A percentile compares a stretch with the other conserved stretches of the same genome.
Conservation (phyloP, 176 grass and related monocot species). For the Guadua angustifolia region DNA sequence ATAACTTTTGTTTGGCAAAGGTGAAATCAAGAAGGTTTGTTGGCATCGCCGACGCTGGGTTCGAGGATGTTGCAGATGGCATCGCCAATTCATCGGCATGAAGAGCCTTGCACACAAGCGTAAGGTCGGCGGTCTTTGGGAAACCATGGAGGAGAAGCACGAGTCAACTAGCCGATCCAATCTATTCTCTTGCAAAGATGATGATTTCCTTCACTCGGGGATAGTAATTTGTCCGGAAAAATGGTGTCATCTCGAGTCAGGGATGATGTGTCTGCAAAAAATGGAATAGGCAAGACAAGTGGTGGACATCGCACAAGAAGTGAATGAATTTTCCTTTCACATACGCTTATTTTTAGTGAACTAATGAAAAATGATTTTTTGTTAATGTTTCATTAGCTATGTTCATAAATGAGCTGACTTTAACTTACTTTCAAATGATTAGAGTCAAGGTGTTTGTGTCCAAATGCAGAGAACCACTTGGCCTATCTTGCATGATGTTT, state of each 20-base stretch:
- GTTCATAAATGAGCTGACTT: neutral
- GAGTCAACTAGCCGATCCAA: neutral
- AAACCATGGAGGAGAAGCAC: constrained; percentile 10
- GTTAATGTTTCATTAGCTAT: neutral
- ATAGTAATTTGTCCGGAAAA: constrained; percentile 34
- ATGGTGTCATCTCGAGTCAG: neutral
- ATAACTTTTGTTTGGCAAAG: constrained; percentile 29
- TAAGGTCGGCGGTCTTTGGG: neutral
- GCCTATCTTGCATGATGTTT: constrained; percentile 1
- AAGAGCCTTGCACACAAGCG: neutral
- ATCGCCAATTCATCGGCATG: neutral
- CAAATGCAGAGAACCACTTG: neutral
- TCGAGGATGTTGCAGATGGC: constrained; percentile 25
- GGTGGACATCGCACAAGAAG: neutral
- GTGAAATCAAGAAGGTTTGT: constrained; percentile 47
- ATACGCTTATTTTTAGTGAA: neutral
- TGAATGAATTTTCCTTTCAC: neutral
- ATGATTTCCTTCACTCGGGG: constrained; percentile 37
- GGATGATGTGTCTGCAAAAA: constrained; percentile 32
- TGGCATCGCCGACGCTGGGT: neutral
- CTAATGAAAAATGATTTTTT: neutral
- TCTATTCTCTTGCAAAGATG: neutral
- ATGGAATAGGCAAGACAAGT: constrained; percentile 46
- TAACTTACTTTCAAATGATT: constrained; percentile 3
- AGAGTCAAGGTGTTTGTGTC: neutral